These are phyloP conservation scores for Flaveria trinervia DNA, from an alignment of 129 eudicot species.

Conservation along the genomic window DNA sequence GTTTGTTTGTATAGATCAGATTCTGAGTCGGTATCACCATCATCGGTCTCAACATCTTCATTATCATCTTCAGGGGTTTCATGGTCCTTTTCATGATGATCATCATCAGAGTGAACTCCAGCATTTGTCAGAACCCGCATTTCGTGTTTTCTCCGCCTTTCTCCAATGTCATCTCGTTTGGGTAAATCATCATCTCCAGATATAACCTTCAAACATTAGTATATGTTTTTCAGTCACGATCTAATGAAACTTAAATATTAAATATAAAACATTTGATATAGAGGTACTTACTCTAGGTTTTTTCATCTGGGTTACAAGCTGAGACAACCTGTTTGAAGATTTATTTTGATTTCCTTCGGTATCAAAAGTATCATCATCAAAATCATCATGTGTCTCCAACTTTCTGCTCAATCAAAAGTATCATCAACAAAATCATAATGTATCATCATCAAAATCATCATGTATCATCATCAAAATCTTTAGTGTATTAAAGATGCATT, in stretches of 20 bases:
- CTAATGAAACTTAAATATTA: background rate
- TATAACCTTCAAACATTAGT: conserved; percentile 45
- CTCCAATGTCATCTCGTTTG: conserved; percentile 84
- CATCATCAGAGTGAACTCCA: conserved; percentile 63
- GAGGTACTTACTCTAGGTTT: conserved; percentile 55
- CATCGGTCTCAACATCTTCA: conserved; percentile 36
- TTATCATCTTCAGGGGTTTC: conserved; percentile 41
- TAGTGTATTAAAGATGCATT: background rate
- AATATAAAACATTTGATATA: background rate
- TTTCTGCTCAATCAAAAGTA: conserved; percentile 44
- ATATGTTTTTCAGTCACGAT: background rate
- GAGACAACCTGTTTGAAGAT: conserved; percentile 45
- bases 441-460: conserved; percentile 64
- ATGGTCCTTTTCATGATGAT: conserved; percentile 44
- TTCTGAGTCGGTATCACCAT: conserved; percentile 59
- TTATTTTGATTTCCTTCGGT: conserved; percentile 34
- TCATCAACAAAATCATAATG: conserved; percentile 63
- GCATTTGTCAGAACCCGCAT: conserved; percentile 69
- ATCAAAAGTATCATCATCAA: conserved; percentile 66
- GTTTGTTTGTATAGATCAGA: conserved; percentile 62
- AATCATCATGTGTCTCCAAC: conserved; percentile 85
- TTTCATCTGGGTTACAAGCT: conserved; percentile 42
- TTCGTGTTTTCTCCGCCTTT: conserved; percentile 90
- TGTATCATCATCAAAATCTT: background rate
- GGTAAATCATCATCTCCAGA: conserved; percentile 99